Percentiles rank a stretch among this genome's conserved stretches.
Evolutionary conservation across 2,329 filamentous ascomycete genomes (phyloP).

Genomic region (Aspergillus bombycis): DNA sequence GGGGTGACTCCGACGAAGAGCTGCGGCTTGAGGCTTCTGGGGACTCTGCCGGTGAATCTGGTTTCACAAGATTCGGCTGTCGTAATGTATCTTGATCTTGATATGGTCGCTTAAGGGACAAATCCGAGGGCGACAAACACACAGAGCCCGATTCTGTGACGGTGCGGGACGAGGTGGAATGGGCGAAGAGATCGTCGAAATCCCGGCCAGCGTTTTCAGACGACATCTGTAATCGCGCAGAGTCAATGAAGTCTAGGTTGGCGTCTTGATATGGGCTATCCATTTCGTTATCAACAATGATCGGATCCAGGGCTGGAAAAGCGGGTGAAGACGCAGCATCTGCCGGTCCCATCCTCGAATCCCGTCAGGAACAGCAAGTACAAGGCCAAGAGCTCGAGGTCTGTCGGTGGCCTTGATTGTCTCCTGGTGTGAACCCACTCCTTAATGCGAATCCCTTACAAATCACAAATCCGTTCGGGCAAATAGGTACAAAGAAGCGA

Average conservation of each 20-base stretch:
- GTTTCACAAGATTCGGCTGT: slow-evolving; percentile 34
- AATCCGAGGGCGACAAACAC: slow-evolving; percentile 33
- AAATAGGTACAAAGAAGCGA: background rate
- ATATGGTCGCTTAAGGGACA: slow-evolving; percentile 33
- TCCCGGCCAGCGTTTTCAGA: slow-evolving; percentile 41
- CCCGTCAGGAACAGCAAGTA: slow-evolving; percentile 5
- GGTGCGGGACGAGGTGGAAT: slow-evolving; percentile 34
- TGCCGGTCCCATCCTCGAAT: slow-evolving; percentile 40
- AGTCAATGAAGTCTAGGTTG: slow-evolving; percentile 49
- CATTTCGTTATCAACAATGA: slow-evolving; percentile 49
- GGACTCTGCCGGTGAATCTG: slow-evolving; percentile 50
- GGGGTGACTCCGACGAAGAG: slow-evolving; percentile 47
- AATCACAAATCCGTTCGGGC: background rate
- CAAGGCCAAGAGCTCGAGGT: slow-evolving; percentile 13
- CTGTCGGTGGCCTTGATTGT: slow-evolving; percentile 12
- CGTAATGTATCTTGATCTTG: slow-evolving; percentile 38
- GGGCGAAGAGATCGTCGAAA: slow-evolving; percentile 47
- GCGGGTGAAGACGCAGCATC: slow-evolving; percentile 40
- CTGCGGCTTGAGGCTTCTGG: slow-evolving; percentile 47
- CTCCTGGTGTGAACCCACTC: slow-evolving; percentile 10
- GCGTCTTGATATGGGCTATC: slow-evolving; percentile 43
- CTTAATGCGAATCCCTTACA: background rate
- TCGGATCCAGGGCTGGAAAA: slow-evolving; percentile 43
- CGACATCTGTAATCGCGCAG: slow-evolving; percentile 40
- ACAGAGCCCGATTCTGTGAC: slow-evolving; percentile 32